Base-by-base conservation (phyloP, 129 eudicot species). In the Escallonia herrerae region DNA sequence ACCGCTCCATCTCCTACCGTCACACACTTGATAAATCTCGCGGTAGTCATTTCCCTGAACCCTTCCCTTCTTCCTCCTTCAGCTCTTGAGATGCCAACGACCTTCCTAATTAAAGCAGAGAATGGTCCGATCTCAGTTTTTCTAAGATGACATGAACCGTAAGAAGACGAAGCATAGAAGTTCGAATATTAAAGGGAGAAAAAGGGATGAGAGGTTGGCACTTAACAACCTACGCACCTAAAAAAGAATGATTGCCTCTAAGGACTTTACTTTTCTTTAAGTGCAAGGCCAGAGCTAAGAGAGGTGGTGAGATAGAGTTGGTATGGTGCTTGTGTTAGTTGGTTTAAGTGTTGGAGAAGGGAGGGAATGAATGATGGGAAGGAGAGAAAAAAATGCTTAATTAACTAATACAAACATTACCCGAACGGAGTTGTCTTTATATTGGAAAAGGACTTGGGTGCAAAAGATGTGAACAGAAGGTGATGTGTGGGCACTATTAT, bases 1-100 rank as follows among this genome's bases (percentile, higher is more conserved):
- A 88, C 96, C 3, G 93, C 96, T n/a, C 96, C 96, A 62, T 88
- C 96, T 59, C 96, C 96, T 5, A 88, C 87, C 3, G 93, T 88
- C 38, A 88, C 96, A 64, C 96, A 88, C 71, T 88, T 88, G 74
- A 88, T 75, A 63, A 84, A 88, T 70, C 85, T 84, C 2, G 83
- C 80, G 2, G 77, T 80, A 45, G 57, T 73, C 89, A 83, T 80
- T 66, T 71, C 45, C 40, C 5, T 5, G 42, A 22, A 42, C 6
- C 4, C 42, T 37, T 5, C 3, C 5, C 6, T 7, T 3, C 22
- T 37, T 45, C 11, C 41, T 43, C 56, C 46, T 40, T 8, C 33
- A 22, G 33, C 33, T 22, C 33, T 22, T 22, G 33, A 22, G 33
- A 22, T 22, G 33, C 33, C 33, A 2, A 14, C 53, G 40, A 7